These are phyloP conservation scores for Rhynchospora tenuis DNA, from an alignment of 176 grass and related monocot species.

Conservation along the genomic window DNA sequence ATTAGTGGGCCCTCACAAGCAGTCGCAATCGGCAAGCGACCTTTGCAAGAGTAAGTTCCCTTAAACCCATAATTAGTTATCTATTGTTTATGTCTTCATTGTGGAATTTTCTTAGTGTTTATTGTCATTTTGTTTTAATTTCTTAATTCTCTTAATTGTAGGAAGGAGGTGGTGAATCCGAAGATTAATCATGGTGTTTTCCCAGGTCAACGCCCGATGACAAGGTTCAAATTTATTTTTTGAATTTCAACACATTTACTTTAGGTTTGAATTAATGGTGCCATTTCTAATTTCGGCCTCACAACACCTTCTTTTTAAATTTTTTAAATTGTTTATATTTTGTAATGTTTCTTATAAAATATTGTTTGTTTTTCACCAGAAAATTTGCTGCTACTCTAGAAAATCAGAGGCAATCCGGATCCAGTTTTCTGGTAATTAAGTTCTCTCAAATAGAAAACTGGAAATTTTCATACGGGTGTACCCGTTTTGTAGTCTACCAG, in stretches of 20 bases:
- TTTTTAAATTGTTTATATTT: not conserved
- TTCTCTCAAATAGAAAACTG: not conserved
- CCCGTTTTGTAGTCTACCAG: not conserved
- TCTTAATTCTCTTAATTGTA: conserved; percentile 26
- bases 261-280: no score
- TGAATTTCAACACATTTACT: no score
- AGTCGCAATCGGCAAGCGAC: conserved; percentile 43
- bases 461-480: not conserved
- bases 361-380: conserved; percentile 25
- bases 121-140: not conserved
- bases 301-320: no score
- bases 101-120: not conserved
- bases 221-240: conserved; percentile 26
- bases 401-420: conserved; percentile 31
- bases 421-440: conserved; percentile 34
- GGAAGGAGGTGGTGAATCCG: conserved; percentile 15
- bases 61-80: not conserved
- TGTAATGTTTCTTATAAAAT: not conserved
- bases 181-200: conserved; percentile 23
- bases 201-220: conserved; percentile 35
- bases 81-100: not conserved
- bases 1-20: conserved; percentile 31
- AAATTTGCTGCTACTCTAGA: conserved; percentile 42
- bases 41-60: conserved; percentile 33
- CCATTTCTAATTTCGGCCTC: no score